These are phyloP conservation scores for Solanum hybrid DNA, from an alignment of 305 asterid genomes.

Conservation along the genomic window DNA sequence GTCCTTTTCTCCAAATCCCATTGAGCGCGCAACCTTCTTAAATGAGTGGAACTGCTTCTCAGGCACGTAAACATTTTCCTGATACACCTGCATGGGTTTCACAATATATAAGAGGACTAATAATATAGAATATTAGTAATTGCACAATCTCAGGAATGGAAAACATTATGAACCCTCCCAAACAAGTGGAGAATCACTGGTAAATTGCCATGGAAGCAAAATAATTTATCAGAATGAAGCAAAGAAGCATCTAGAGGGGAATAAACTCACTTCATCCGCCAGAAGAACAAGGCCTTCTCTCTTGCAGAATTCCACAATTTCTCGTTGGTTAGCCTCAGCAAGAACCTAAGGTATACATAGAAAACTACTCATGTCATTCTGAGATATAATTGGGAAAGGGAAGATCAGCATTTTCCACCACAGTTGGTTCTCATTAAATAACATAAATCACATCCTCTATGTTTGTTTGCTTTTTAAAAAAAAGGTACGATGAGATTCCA, in stretches of 20 bases:
- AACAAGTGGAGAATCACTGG: background rate
- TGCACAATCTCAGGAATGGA: background rate
- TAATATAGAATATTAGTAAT: background rate
- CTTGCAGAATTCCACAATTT: constrained; percentile 88
- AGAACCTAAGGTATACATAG: constrained; percentile 43
- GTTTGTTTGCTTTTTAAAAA: no score
- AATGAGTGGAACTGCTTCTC: constrained; percentile 83
- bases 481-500: background rate
- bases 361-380: background rate
- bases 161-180: background rate
- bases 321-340: constrained; percentile 59
- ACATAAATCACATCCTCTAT: background rate
- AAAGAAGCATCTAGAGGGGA: background rate
- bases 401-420: background rate
- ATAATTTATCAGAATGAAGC: background rate
- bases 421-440: background rate
- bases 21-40: constrained; percentile 62
- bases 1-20: constrained; percentile 81
- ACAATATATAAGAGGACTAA: background rate
- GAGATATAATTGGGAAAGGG: background rate
- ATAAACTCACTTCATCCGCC: constrained; percentile 72
- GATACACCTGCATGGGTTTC: constrained; percentile 60
- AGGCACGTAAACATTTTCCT: constrained; percentile 78
- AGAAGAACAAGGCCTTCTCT: constrained; percentile 81
- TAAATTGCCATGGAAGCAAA: background rate